Percentiles rank a stretch among this genome's conserved stretches.
phyloP scores from a whole-genome alignment of 1,284 basidiomycete genomes.

The Irpex sp. region DNA sequence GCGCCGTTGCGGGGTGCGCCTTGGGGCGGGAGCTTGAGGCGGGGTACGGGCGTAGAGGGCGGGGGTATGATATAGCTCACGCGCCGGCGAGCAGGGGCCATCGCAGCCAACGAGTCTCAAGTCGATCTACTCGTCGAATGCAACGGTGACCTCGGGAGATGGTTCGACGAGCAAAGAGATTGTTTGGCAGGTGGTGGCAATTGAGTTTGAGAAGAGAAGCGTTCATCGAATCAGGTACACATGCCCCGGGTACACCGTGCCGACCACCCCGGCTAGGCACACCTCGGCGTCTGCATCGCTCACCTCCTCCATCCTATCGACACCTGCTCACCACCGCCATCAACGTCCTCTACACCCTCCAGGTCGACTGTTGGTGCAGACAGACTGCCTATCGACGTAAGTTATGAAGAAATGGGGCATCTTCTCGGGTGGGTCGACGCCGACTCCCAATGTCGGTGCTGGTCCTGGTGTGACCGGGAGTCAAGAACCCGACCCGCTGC shows the following conservation, averaged over 20 bases:
- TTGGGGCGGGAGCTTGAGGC: conserved; percentile 48
- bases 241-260: not conserved
- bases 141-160: not conserved
- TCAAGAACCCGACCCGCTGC: conserved; percentile 11
- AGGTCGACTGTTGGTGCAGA: too few relatives aligned
- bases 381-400: not conserved
- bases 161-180: not conserved
- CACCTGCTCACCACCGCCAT: not conserved
- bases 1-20: too few relatives aligned
- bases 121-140: not conserved
- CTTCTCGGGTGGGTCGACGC: conserved; percentile 2
- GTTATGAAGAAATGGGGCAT: conserved; percentile 20
- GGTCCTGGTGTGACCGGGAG: not conserved
- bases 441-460: not conserved
- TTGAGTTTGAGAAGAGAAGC: not conserved
- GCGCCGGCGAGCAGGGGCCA: conserved; percentile 43
- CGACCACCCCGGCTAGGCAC: not conserved
- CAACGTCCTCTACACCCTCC: not conserved
- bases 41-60: conserved; percentile 58
- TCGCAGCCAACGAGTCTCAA: not conserved
- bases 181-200: not conserved
- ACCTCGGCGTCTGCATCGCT: not conserved
- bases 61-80: conserved; percentile 87
- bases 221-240: not conserved
- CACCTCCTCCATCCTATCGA: not conserved